Conservation (phyloP, 331 rosid species). For the Acacia pycnantha region DNA sequence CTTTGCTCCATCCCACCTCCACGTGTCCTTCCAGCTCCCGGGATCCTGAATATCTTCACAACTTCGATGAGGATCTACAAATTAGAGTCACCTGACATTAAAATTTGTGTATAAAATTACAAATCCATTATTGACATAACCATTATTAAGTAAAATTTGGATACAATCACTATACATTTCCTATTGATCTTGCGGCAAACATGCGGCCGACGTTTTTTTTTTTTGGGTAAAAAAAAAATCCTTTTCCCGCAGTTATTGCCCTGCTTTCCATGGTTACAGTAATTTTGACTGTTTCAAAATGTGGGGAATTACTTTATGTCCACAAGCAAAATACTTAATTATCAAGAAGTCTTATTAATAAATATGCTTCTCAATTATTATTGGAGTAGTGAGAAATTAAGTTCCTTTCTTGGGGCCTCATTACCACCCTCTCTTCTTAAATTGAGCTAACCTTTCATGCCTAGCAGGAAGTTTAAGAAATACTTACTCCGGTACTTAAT, state of each 20-base stretch:
- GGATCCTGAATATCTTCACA: background rate
- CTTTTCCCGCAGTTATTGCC: background rate
- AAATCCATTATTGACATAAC: background rate
- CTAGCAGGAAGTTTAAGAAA: background rate
- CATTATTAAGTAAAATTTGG: background rate
- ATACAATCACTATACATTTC: background rate
- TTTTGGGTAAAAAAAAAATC: too few relatives aligned
- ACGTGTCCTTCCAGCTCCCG: slow-evolving; percentile 5
- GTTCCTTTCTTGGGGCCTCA: too few relatives aligned
- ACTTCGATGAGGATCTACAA: background rate
- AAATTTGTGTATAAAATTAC: background rate
- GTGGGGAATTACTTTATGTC: too few relatives aligned
- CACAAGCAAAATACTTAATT: too few relatives aligned
- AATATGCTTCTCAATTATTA: too few relatives aligned
- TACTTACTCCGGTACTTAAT: too few relatives aligned
- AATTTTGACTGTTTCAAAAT: background rate
- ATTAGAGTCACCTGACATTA: background rate
- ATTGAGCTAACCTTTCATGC: background rate
- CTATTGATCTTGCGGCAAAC: background rate
- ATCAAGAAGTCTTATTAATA: too few relatives aligned
- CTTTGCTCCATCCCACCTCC: background rate
- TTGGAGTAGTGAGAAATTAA: too few relatives aligned
- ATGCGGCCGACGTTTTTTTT: background rate
- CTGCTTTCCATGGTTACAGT: background rate
- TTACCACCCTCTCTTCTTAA: too few relatives aligned